Evolutionary conservation across 345 rosid genomes (phyloP), one percentile per base, ranked within the genome.

Genomic region (Lepidium sativum): DNA sequence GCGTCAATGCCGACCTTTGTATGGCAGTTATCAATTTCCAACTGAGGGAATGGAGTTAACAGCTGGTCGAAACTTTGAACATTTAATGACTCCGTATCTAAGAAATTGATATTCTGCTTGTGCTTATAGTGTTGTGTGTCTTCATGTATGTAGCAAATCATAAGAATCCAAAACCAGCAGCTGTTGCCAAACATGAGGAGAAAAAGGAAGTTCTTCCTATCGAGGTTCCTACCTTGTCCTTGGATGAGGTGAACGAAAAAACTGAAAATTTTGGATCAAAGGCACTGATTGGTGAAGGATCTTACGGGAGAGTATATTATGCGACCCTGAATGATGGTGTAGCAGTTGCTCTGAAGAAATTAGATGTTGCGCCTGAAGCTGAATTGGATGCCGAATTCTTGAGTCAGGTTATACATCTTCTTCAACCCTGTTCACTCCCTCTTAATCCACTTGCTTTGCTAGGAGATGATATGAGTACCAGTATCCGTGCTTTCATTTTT

Each of bases 251-350:
- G 21, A 86, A 81, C 83, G 89, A 82, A 4, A 76, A 79, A 31
- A 84, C 94, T 16, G 87, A 86, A 58, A 79, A 78, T 74, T 86
- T 86, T 31, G 82, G 89, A 43, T 71, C 86, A 16, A 77, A 70
- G 75, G 65, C 94, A 42, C 76, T 91, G 55, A 84, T 91, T 63
- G 98, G 96, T 33, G 98, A 91, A 77, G 96, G 98, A 25, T 91
- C 98, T 2, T 86, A 88, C 67, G 98, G 98, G 62, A 84, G 96
- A 75, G 97, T 91, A 3, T 91, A 86, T 61, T 81, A 80, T 68
- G 97, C 91, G 40, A 71, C 76, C 49, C 69, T 88, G 49, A 88
- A 79, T 72, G 84, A 70, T 78, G 94, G 77, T 63, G 61, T 71
- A 41, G 80, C 79, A 35, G 85, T 89, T 45, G 96, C 97, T 35